Conservation (phyloP, 345 rosid genomes). For the Physaria fendleri region DNA sequence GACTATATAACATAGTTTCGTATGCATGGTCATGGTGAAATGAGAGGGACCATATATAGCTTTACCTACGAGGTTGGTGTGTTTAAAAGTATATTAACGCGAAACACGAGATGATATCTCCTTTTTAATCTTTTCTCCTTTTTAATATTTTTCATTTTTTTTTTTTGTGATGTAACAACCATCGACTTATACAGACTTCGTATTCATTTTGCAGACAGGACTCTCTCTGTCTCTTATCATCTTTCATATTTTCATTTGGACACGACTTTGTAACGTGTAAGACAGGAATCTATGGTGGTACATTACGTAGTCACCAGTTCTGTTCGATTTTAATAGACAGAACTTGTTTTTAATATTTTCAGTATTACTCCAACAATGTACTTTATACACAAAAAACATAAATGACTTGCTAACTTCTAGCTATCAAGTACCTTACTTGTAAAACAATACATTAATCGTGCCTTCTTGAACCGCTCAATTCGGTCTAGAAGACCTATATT, state of each 20-base stretch:
- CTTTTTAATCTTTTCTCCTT: too few relatives aligned
- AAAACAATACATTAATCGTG: conserved; percentile 6
- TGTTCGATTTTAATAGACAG: conserved; percentile 3
- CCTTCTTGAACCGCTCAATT: conserved; percentile 1
- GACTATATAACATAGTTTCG: neutral
- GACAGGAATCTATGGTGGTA: conserved; percentile 3
- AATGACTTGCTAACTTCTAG: conserved; percentile 20
- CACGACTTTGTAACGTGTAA: neutral
- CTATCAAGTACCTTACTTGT: neutral
- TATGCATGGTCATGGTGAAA: too few relatives aligned
- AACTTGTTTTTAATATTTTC: neutral
- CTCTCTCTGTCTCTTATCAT: neutral
- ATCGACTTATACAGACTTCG: conserved; percentile 9
- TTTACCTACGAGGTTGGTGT: conserved; percentile 22
- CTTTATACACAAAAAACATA: neutral
- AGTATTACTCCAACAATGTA: neutral
- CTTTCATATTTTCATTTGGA: too few relatives aligned
- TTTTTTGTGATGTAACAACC: conserved; percentile 22
- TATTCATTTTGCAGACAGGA: too few relatives aligned
- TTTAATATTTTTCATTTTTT: too few relatives aligned
- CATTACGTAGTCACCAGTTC: conserved; percentile 7
- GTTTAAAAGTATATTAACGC: too few relatives aligned
- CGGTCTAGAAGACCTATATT: neutral
- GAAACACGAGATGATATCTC: too few relatives aligned
- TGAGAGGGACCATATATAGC: neutral